phyloP scores from a whole-genome alignment of 2,329 filamentous ascomycete genomes.

The Microcera coccophila region DNA sequence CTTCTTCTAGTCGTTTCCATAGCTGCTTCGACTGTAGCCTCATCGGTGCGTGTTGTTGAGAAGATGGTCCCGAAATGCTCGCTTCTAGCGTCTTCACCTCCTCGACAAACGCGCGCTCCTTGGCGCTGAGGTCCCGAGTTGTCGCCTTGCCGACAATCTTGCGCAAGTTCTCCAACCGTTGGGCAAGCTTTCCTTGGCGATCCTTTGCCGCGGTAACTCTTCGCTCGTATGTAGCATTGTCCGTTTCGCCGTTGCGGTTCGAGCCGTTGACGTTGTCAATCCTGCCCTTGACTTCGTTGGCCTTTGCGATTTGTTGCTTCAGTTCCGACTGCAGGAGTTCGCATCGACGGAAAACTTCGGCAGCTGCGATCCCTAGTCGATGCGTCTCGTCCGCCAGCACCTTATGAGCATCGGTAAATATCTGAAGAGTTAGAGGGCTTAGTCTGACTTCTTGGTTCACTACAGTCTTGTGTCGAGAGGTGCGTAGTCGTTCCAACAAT shows the following conservation, averaged over 20 bases:
- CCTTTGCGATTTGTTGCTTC: conserved; percentile 62
- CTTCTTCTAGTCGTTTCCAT: conserved; percentile 55
- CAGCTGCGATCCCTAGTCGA: conserved; percentile 63
- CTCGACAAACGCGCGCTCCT: conserved; percentile 44
- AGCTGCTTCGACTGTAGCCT: conserved; percentile 45
- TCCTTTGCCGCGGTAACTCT: conserved; percentile 53
- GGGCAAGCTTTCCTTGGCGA: conserved; percentile 53
- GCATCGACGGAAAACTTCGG: conserved; percentile 69
- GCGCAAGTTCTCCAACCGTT: conserved; percentile 57
- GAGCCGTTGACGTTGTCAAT: conserved; percentile 59
- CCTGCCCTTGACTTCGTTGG: conserved; percentile 60
- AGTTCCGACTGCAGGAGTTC: conserved; percentile 65
- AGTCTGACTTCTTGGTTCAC: conserved; percentile 66
- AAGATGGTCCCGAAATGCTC: conserved; percentile 39
- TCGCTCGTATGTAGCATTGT: conserved; percentile 55
- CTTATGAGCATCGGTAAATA: conserved; percentile 70
- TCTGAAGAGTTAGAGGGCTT: conserved; percentile 65
- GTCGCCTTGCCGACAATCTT: conserved; percentile 41
- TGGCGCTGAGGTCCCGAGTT: conserved; percentile 41
- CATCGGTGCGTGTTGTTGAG: conserved; percentile 28
- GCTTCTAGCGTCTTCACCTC: conserved; percentile 53
- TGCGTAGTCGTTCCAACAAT: conserved; percentile 54
- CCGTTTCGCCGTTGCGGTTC: conserved; percentile 47
- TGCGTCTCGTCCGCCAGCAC: conserved; percentile 67
- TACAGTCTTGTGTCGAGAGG: conserved; percentile 56